Conservation (phyloP, 768 basidiomycete genomes). For the Amyloporia xantha region DNA sequence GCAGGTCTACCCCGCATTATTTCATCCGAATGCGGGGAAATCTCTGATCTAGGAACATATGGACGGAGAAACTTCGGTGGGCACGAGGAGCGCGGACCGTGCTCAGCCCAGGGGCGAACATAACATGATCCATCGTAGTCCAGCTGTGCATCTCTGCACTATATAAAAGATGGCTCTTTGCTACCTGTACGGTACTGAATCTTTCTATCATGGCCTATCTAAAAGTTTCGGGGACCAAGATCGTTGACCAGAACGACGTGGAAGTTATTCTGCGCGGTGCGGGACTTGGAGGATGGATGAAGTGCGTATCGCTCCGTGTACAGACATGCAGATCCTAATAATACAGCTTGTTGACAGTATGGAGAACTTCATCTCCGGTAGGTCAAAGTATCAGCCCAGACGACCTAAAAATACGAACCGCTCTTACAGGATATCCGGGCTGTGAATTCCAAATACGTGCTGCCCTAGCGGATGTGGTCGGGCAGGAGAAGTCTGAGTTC, state of each 20-base stretch:
- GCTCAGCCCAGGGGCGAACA: neutral
- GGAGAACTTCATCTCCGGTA: conserved; percentile 73
- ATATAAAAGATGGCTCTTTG: neutral
- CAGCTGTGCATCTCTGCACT: neutral
- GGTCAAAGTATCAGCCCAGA: neutral
- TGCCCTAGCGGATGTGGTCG: conserved; percentile 59
- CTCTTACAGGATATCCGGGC: conserved; percentile 47
- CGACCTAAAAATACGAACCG: neutral
- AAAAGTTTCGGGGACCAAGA: conserved; percentile 37
- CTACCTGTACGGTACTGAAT: neutral
- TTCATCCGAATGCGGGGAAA: no score
- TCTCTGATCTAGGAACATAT: neutral
- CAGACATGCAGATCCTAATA: neutral
- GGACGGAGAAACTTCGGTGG: neutral
- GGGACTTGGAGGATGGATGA: conserved; percentile 85
- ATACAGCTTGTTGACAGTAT: conserved; percentile 44
- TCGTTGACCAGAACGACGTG: conserved; percentile 52
- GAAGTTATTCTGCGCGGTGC: conserved; percentile 65
- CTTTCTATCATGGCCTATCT: neutral
- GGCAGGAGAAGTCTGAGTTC: conserved; percentile 59
- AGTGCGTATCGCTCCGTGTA: conserved; percentile 48
- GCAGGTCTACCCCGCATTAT: no score
- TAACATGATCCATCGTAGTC: neutral
- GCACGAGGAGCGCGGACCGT: neutral
- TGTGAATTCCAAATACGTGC: conserved; percentile 76